Evolutionary conservation across 2,329 filamentous ascomycete genomes (phyloP), one percentile per base, ranked within the genome.

Genomic region (Fusarium domesticum): DNA sequence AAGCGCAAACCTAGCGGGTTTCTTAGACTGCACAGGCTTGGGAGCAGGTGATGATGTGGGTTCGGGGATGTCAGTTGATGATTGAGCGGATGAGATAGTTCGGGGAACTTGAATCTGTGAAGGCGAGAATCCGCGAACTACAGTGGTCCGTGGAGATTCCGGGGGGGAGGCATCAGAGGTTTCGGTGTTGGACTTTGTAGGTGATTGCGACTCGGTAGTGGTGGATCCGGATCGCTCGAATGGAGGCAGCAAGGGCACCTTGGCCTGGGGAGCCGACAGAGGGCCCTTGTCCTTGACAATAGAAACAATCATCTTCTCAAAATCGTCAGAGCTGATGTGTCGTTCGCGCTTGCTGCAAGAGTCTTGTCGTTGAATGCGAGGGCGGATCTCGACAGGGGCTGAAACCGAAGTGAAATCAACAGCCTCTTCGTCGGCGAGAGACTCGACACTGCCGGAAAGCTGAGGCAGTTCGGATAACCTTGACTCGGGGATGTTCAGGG

Each of bases 301-400:
- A 31, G 85, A 89, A 44, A 87, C 82, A 33, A 96, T 89, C 80
- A 97, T 95, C 72, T 95, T 95, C 69, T 96, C 89, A 20, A 97
- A 77, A 59, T 93, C 88, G 61, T 89, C 80, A 6, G 92, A 89
- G n/a, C 90, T 95, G 56, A 96, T 92, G 70, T 96, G 91, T 61
- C 88, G 86, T 64, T 93, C 87, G 76, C 82, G 53, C 84, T 86
- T 81, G 63, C 84, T 87, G n/a, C n/a, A n/a, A n/a, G n/a, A n/a
- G n/a, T n/a, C n/a, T n/a, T n/a, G n/a, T n/a, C n/a, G n/a, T 48
- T 87, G 79, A 65, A 80, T 84, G 63, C 80, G 77, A 20, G 79
- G 80, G 60, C 76, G 83, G 50, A 83, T 80, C 56, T 84, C 73
- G 51, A 83, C 63, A 3, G 79, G 74, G 2, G 75, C 72, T 4